These are phyloP conservation scores for Sedum album DNA, from an alignment of 164 flowering plant genomes.

Conservation along the genomic window DNA sequence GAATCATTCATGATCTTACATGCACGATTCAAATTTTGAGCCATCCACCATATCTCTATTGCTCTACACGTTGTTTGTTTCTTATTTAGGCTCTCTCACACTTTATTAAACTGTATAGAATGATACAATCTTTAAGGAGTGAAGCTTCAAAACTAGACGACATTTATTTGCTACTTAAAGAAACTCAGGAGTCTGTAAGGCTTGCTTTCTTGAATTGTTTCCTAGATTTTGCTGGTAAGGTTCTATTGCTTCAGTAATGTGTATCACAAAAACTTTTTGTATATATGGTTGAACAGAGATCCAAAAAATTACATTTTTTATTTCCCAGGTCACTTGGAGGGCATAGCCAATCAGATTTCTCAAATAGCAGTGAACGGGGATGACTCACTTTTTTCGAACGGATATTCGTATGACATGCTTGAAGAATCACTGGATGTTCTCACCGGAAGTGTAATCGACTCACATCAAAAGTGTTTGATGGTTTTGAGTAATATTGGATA, in stretches of 20 bases:
- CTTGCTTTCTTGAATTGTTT: constrained; percentile 84
- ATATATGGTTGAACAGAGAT: constrained; percentile 10
- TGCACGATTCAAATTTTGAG: background rate
- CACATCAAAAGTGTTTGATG: constrained; percentile 66
- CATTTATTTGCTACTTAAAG: constrained; percentile 62
- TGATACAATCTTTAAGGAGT: constrained; percentile 55
- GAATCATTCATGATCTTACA: background rate
- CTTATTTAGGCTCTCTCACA: background rate
- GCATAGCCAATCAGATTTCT: constrained; percentile 53
- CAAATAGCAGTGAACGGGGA: constrained; percentile 45
- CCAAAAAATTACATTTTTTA: constrained; percentile 15
- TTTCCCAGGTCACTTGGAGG: constrained; percentile 71
- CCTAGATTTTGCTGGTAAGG: constrained; percentile 86
- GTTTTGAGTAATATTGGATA: constrained; percentile 92
- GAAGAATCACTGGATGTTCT: constrained; percentile 38
- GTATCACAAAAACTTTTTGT: background rate
- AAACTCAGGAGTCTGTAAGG: constrained; percentile 81
- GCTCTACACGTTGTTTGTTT: background rate
- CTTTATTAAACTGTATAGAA: constrained; percentile 32
- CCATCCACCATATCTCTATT: background rate
- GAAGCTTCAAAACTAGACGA: constrained; percentile 72
- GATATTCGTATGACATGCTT: constrained; percentile 35
- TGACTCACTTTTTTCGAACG: constrained; percentile 43
- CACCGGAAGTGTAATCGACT: constrained; percentile 57
- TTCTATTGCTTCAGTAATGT: background rate